Evolutionary conservation across 495 filamentous ascomycete genomes (phyloP).

Genomic region (Penicillium daleae): DNA sequence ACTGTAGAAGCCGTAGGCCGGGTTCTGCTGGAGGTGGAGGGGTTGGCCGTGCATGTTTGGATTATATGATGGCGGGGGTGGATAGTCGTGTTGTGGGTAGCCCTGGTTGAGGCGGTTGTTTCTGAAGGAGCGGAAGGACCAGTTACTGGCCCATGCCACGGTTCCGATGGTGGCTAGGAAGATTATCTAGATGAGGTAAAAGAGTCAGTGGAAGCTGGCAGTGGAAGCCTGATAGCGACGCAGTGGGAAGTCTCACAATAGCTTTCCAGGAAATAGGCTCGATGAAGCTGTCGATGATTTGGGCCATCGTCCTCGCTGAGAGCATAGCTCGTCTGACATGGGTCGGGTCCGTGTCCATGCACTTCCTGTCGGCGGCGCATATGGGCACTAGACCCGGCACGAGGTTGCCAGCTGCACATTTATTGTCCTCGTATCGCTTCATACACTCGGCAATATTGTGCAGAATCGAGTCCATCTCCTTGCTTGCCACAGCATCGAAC

Average conservation of each 20-base stretch:
- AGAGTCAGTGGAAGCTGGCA: constrained; percentile 18
- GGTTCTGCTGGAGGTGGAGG: constrained; percentile 31
- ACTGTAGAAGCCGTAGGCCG: constrained; percentile 34
- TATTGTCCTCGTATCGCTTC: constrained; percentile 71
- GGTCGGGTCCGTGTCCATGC: constrained; percentile 77
- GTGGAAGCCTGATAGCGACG: constrained; percentile 2
- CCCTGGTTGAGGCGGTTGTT: constrained; percentile 41
- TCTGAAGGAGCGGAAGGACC: constrained; percentile 52
- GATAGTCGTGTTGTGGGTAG: constrained; percentile 31
- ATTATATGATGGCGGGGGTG: constrained; percentile 27
- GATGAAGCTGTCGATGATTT: constrained; percentile 75
- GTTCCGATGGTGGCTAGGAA: constrained; percentile 50
- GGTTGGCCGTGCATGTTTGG: constrained; percentile 28
- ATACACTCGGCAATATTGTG: constrained; percentile 73
- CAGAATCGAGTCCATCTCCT: constrained; percentile 64
- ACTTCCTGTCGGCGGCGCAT: constrained; percentile 80
- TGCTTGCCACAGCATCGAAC: constrained; percentile 69
- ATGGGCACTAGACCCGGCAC: constrained; percentile 72
- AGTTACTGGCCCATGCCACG: constrained; percentile 50
- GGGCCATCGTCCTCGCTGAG: constrained; percentile 76
- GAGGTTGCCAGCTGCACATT: constrained; percentile 62
- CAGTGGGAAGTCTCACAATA: constrained; percentile 51
- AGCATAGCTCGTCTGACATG: constrained; percentile 68
- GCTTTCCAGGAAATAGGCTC: constrained; percentile 75
- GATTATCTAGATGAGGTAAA: constrained; percentile 33